Percentiles rank a stretch among this genome's conserved stretches.
Conservation (phyloP, 1,284 basidiomycete species). For the Cutaneotrichosporon daszewskae region DNA sequence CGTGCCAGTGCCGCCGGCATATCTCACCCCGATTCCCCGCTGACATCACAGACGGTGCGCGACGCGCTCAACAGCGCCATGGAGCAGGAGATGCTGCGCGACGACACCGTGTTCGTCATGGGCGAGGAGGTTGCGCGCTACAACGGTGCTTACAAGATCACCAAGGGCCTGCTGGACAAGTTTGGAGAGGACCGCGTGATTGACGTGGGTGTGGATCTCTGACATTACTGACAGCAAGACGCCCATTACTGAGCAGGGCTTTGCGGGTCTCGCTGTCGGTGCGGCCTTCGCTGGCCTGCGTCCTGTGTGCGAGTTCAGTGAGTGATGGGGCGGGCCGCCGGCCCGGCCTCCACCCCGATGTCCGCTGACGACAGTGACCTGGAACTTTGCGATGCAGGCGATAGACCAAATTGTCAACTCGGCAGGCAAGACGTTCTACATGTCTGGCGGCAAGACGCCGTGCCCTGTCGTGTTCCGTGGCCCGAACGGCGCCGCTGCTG, state of each 20-base stretch:
- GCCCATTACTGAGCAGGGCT: slow-evolving; percentile 98
- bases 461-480: slow-evolving; percentile 99
- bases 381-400: slow-evolving; percentile 57
- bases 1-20: slow-evolving; percentile 13
- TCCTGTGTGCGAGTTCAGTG: slow-evolving; percentile 95
- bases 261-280: slow-evolving; percentile 93
- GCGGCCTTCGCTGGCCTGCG: slow-evolving; percentile 89
- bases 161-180: slow-evolving; percentile 97
- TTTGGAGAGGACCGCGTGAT: slow-evolving; percentile 98
- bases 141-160: slow-evolving; percentile 99
- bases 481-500: slow-evolving; percentile 95
- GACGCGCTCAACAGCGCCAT: slow-evolving; percentile 96
- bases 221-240: slow-evolving; percentile 49
- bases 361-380: slow-evolving; percentile 36
- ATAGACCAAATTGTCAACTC: slow-evolving; percentile 99
- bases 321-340: slow-evolving; percentile 14
- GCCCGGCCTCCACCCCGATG: neutral
- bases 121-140: slow-evolving; percentile 99
- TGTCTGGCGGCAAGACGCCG: slow-evolving; percentile 97
- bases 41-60: slow-evolving; percentile 77
- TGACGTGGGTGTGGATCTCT: slow-evolving; percentile 52
- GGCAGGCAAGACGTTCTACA: slow-evolving; percentile 99
- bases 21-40: neutral
- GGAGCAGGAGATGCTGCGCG: slow-evolving; percentile 99
- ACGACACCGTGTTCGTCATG: slow-evolving; percentile 90